Conservation (phyloP, 148 eudicot genomes). For the Silene uniflora region DNA sequence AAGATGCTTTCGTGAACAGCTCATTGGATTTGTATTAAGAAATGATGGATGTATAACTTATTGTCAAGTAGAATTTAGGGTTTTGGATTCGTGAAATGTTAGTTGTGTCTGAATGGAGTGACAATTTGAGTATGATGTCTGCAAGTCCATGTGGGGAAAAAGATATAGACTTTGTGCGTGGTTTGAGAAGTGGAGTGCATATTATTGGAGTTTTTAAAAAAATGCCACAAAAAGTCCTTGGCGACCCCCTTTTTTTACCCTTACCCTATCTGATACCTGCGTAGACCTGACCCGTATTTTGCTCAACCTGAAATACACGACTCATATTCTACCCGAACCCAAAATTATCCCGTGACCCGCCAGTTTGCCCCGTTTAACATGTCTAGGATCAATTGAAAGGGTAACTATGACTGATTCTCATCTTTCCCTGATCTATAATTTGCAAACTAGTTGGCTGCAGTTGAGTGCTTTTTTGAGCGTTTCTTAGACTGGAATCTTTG, state of each 20-base stretch:
- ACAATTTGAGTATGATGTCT: background rate
- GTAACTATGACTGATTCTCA: background rate
- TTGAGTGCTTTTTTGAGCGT: background rate
- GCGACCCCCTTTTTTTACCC: no score
- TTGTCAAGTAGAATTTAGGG: background rate
- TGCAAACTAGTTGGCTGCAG: constrained; percentile 1
- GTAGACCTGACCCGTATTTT: no score
- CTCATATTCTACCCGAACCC: no score
- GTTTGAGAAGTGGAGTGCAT: constrained; percentile 4
- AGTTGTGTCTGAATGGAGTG: background rate
- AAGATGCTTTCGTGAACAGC: background rate
- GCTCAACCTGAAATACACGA: no score
- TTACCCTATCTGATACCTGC: no score
- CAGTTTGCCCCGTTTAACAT: background rate
- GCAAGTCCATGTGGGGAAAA: background rate
- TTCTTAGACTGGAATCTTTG: background rate
- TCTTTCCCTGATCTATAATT: background rate
- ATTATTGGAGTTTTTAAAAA: no score
- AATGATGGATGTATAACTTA: background rate
- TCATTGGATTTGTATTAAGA: background rate
- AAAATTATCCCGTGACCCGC: no score
- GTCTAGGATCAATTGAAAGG: background rate
- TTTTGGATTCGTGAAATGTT: background rate
- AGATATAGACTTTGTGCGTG: background rate
- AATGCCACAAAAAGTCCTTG: no score